These are phyloP conservation scores for Ganoderma multipileum DNA, from an alignment of 1,284 basidiomycete genomes.

Conservation along the genomic window DNA sequence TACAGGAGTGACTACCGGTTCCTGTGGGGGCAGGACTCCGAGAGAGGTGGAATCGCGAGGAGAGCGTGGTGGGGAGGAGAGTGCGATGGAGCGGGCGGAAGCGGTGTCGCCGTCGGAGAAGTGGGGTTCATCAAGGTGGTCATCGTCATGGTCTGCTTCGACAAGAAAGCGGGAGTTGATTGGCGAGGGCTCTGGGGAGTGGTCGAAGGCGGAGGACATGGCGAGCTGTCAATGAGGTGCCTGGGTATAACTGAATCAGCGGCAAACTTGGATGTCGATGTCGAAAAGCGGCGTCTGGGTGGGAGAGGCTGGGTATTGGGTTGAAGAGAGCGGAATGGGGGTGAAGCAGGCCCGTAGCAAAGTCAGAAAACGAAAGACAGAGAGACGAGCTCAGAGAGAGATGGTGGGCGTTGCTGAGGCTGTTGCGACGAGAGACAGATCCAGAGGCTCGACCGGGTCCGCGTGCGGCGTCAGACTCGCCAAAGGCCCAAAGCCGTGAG, in stretches of 20 bases:
- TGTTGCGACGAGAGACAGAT: neutral
- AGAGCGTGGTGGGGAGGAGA: slow-evolving; percentile 60
- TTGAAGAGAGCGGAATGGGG: slow-evolving; percentile 1
- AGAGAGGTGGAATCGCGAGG: slow-evolving; percentile 44
- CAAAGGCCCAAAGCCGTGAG: neutral
- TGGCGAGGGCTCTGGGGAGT: slow-evolving; percentile 27
- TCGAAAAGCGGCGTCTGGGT: neutral
- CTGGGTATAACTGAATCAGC: slow-evolving; percentile 1
- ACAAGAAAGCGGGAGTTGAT: slow-evolving; percentile 39
- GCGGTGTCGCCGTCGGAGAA: slow-evolving; percentile 72
- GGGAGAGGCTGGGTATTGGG: neutral
- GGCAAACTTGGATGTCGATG: neutral
- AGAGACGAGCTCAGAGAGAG: neutral
- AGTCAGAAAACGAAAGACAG: neutral
- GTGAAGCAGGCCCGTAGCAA: neutral
- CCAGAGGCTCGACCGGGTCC: neutral
- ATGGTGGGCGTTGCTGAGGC: slow-evolving; percentile 1
- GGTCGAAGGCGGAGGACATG: slow-evolving; percentile 27
- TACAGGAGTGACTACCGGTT: slow-evolving; percentile 32
- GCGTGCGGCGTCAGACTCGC: neutral
- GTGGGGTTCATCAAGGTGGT: slow-evolving; percentile 37
- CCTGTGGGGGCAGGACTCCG: slow-evolving; percentile 39
- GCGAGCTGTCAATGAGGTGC: slow-evolving; percentile 11
- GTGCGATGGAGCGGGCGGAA: slow-evolving; percentile 78
- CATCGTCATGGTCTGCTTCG: slow-evolving; percentile 34